Base-by-base conservation (phyloP, 2,329 filamentous ascomycete species). In the Sporothrix pallida region DNA sequence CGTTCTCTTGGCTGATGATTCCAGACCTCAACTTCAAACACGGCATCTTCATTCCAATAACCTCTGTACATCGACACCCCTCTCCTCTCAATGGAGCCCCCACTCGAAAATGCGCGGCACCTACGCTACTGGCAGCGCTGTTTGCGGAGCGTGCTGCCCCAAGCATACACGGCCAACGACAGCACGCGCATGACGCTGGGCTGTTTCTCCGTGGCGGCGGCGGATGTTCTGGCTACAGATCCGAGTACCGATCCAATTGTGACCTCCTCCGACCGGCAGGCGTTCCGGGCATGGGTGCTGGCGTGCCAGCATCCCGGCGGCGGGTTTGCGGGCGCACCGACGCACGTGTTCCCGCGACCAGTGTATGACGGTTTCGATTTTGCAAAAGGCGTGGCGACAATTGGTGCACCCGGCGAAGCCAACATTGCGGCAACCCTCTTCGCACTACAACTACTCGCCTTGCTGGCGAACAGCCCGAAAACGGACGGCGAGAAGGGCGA, bases 41-140 rank as follows among this genome's bases (percentile, higher is more conserved):
- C 26, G 31, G 31, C 31, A n/a, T 65, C 9, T 20, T 7, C 60
- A 65, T 46, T 46, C 17, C 58, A 44, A 20, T 31, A 44, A 9
- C 31, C 42, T 20, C 6, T 10, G 12, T 2, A 20, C 60, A 5
- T 46, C 17, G 60, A 65, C 60, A 44, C 23, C 60, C 42, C 50
- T 63, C 46, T 63, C 46, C 44, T 15, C 10, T 9, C n/a, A 17
- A 77, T 76, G 75, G 77, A 77, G 9, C 78, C 81, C 2, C 77
- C 80, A 31, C 83, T 92, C 75, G 84, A 92, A 79, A 89, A 86
- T 74, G 85, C 88, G 67, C 88, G 87, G 73, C 96, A 99, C 81
- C 86, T 96, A 80, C 93, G 92, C 80, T 99, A 98, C 87, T 99
- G 95, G 91, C 89, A 94, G 77, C 91, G 95, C 80, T 98, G 95